A percentile compares a stretch with the other conserved stretches of the same genome.
These are phyloP conservation scores for Cystobasidium ongulense DNA, from an alignment of 768 basidiomycete genomes.

Conservation along the genomic window DNA sequence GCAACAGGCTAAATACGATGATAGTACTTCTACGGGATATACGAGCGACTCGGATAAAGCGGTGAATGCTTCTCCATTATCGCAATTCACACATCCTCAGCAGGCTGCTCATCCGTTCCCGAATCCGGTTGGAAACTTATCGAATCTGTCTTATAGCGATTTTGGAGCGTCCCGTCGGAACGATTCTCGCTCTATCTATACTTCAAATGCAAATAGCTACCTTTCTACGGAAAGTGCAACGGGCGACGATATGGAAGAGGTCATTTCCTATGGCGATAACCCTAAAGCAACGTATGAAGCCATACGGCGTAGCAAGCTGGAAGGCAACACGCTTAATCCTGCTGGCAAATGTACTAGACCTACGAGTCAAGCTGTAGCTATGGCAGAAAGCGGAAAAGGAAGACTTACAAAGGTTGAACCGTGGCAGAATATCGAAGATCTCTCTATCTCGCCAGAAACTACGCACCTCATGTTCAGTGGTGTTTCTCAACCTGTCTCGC, in stretches of 20 bases:
- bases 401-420: not conserved
- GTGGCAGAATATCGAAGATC: slow-evolving; percentile 14
- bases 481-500: slow-evolving; percentile 64
- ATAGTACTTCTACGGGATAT: not conserved
- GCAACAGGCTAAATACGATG: not conserved
- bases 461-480: slow-evolving; percentile 89
- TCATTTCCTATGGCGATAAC: not conserved
- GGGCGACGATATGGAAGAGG: not conserved
- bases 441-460: slow-evolving; percentile 55
- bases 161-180: not conserved
- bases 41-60: not conserved
- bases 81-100: too few relatives aligned
- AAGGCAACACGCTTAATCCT: not conserved
- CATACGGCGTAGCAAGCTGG: not conserved
- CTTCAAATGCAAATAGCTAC: not conserved
- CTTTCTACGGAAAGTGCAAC: not conserved
- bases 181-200: not conserved
- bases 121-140: not conserved
- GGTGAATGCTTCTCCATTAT: not conserved
- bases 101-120: not conserved
- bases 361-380: slow-evolving; percentile 3
- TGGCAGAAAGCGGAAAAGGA: slow-evolving; percentile 15
- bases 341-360: not conserved
- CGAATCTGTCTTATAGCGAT: not conserved
- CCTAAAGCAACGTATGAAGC: not conserved